Evolutionary conservation across 2,329 filamentous ascomycete species (phyloP), one percentile per base, ranked within the genome.

Genomic region (Trichoderma harzianum): DNA sequence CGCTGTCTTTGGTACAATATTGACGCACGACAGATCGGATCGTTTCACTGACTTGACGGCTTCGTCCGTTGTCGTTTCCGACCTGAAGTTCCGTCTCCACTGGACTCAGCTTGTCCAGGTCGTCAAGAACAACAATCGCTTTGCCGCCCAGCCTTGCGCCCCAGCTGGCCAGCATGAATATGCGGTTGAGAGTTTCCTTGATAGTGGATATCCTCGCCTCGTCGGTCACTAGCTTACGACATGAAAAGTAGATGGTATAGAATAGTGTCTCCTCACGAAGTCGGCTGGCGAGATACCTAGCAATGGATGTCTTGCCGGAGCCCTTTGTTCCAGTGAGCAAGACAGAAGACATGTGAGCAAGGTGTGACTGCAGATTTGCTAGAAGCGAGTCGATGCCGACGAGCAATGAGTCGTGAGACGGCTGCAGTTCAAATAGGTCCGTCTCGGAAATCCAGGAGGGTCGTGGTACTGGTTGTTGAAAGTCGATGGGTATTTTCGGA

Each of bases 31-130:
- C 90, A 1, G 92, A 90, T 78, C 93, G 92, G 6, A 99, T 87
- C 0, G 94, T 90, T 80, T 99, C 96, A 78, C 95, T 97, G 71
- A 98, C 90, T 77, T 98, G 95, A 39, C 94, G 90, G 79, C 95
- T 98, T 74, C 95, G 89, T 21, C 93, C 93, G 78, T 99, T 98
- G 76, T 98, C 94, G 72, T 94, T 95, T 73, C 94, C 94, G 5
- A 97, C 93, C 80, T 98, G 94, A 14, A 99, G 86, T 80, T 99
- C 96, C 0, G 95, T 98, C 82, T 99, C 97, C 1, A 91, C 92
- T 0, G 96, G 95, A 78, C 95, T 98, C 1, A 99, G 86, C 77
- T 93, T 94, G 81, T 99, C 96, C 7, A 99, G 83, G 77, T 99
- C 96, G 78, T 99, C 96, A 2, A 99, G 85, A 63, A 99, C 89